Conservation (phyloP, 352 stramenopile genomes). For the Phytophthora palmivora region DNA sequence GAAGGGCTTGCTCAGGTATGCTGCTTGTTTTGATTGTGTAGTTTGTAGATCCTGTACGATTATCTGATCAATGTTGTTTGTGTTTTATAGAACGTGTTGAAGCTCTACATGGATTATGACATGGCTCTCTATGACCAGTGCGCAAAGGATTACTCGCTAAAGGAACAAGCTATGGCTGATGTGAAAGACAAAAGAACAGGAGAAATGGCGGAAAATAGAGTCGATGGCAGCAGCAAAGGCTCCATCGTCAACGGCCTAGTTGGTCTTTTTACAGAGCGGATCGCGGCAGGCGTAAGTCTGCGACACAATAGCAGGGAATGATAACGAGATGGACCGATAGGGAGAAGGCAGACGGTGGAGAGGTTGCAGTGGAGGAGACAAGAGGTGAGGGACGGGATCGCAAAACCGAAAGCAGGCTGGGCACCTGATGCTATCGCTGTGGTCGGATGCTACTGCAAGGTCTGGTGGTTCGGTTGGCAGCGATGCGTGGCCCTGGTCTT, state of each 20-base stretch:
- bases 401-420: constrained; percentile 15
- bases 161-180: constrained; percentile 73
- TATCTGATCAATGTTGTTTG: constrained; percentile 1
- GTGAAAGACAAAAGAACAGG: constrained; percentile 82
- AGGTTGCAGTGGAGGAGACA: constrained; percentile 13
- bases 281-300: constrained; percentile 10
- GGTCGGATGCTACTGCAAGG: constrained; percentile 10
- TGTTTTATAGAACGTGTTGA: constrained; percentile 77
- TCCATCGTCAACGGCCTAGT: constrained; percentile 49
- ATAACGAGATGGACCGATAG: constrained; percentile 20
- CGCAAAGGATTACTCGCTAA: constrained; percentile 85
- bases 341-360: constrained; percentile 19
- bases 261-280: constrained; percentile 23
- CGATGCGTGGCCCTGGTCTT: constrained; percentile 5
- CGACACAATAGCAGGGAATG: constrained; percentile 30
- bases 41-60: constrained; percentile 3
- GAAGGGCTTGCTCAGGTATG: constrained; percentile 91
- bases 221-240: constrained; percentile 83
- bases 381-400: constrained; percentile 13
- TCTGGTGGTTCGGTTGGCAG: constrained; percentile 12
- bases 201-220: constrained; percentile 96
- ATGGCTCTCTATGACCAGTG: constrained; percentile 94
- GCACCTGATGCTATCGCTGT: constrained; percentile 4
- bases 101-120: constrained; percentile 95
- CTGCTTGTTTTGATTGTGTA: neutral